A percentile compares a stretch with the other conserved stretches of the same genome.
phyloP scores from a whole-genome alignment of 1,284 basidiomycete genomes.

The Pterulicium gracile region DNA sequence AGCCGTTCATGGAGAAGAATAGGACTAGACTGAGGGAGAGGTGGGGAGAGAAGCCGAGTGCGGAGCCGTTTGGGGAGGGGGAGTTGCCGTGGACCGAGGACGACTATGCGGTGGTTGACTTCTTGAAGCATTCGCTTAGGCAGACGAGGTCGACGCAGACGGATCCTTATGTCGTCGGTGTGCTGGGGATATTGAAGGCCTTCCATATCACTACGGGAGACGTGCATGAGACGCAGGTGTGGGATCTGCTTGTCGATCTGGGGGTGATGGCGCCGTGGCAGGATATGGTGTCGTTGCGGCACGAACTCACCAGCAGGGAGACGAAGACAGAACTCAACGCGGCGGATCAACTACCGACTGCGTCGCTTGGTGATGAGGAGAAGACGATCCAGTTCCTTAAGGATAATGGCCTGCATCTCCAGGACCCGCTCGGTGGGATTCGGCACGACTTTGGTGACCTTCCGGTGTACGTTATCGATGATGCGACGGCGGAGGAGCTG shows the following conservation, averaged over 20 bases:
- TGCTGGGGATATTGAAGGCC: slow-evolving; percentile 53
- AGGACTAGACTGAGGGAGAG: slow-evolving; percentile 19
- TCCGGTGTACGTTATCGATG: slow-evolving; percentile 88
- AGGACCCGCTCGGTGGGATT: slow-evolving; percentile 51
- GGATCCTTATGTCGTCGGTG: slow-evolving; percentile 48
- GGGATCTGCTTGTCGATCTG: slow-evolving; percentile 47
- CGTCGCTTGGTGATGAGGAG: slow-evolving; percentile 4
- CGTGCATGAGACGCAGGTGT: slow-evolving; percentile 28
- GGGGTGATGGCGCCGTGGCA: slow-evolving; percentile 73
- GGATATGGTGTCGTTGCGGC: slow-evolving; percentile 34
- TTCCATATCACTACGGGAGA: slow-evolving; percentile 28
- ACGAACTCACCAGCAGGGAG: slow-evolving; percentile 13
- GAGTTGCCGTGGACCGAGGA: slow-evolving; percentile 38
- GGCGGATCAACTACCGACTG: background rate
- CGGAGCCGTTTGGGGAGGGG: slow-evolving; percentile 16
- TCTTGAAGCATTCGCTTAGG: slow-evolving; percentile 55
- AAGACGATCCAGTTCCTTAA: slow-evolving; percentile 25
- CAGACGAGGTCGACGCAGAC: slow-evolving; percentile 48
- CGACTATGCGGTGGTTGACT: slow-evolving; percentile 58
- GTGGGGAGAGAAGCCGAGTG: slow-evolving; percentile 23
- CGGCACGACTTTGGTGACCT: slow-evolving; percentile 81
- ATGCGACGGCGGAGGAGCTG: slow-evolving; percentile 72
- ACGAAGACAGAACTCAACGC: background rate
- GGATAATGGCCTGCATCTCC: slow-evolving; percentile 44
- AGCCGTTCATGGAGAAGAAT: slow-evolving; percentile 27